Percentiles rank a stretch among this genome's conserved stretches.
phyloP scores from a whole-genome alignment of 1,284 basidiomycete species.

The Chalciporus sp. region DNA sequence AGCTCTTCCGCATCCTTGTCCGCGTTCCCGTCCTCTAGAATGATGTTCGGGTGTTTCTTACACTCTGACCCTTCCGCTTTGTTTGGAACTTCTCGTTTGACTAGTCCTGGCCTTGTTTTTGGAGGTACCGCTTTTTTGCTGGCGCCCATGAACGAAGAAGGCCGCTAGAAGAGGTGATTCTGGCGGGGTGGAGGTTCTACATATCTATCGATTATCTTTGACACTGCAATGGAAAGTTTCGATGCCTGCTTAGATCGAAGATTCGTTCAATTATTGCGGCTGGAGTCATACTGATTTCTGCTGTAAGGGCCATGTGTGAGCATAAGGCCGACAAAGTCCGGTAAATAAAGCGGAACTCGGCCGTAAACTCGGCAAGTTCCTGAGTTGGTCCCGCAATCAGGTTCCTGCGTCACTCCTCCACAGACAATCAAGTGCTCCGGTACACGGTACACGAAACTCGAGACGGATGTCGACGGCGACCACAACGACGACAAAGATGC shows the following conservation, averaged over 20 bases:
- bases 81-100: constrained; percentile 41
- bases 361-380: constrained; percentile 2
- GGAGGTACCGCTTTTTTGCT: constrained; percentile 61
- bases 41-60: constrained; percentile 41
- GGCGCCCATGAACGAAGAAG: constrained; percentile 35
- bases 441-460: neutral
- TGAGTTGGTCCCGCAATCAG: neutral
- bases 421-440: constrained; percentile 29
- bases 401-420: neutral
- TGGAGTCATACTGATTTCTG: no score
- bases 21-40: constrained; percentile 89
- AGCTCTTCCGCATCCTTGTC: constrained; percentile 80
- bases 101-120: constrained; percentile 40
- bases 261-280: neutral
- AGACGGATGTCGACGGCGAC: constrained; percentile 32
- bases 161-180: constrained; percentile 32
- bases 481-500: constrained; percentile 23
- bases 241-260: neutral
- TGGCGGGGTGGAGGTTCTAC: constrained; percentile 27
- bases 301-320: no score
- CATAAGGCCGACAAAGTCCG: neutral
- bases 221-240: neutral
- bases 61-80: constrained; percentile 37
- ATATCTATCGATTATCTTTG: constrained; percentile 1
- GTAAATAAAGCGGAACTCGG: constrained; percentile 1